phyloP scores from a whole-genome alignment of 106 monocot species.

The Dendrobium catenatum region DNA sequence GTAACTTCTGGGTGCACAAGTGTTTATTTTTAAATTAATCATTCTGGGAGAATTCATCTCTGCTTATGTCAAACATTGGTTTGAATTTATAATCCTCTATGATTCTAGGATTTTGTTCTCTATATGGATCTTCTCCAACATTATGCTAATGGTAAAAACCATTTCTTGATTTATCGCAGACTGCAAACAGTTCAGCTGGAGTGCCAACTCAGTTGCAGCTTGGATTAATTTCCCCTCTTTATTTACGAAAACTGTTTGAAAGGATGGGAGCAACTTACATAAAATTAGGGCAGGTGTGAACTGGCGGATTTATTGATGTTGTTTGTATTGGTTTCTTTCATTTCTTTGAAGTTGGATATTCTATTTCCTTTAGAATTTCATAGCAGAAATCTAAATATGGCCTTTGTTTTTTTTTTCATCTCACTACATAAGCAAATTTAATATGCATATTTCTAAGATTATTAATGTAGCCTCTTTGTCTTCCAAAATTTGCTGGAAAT shows the following conservation, averaged over 20 bases:
- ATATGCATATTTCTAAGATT: not conserved
- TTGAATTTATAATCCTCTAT: not conserved
- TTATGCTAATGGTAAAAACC: not conserved
- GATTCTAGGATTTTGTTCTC: not conserved
- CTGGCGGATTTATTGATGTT: not conserved
- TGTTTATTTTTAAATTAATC: constrained; percentile 2
- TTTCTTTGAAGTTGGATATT: not conserved
- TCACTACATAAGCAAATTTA: not conserved
- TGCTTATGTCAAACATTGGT: not conserved
- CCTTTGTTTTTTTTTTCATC: not conserved
- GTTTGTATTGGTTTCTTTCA: not conserved
- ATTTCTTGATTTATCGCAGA: constrained; percentile 31
- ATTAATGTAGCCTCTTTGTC: not conserved
- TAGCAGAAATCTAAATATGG: not conserved
- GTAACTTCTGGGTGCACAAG: not conserved
- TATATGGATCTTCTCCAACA: not conserved
- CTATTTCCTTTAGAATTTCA: not conserved
- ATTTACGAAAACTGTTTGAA: constrained; percentile 83
- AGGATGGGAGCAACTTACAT: constrained; percentile 98
- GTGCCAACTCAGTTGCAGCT: constrained; percentile 47
- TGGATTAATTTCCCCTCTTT: constrained; percentile 84
- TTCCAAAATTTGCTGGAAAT: not conserved
- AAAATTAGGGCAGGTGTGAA: constrained; percentile 85
- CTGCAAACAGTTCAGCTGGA: constrained; percentile 34
- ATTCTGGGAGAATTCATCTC: not conserved